phyloP scores from a whole-genome alignment of 768 basidiomycete species.

The Suillus clintonianus region DNA sequence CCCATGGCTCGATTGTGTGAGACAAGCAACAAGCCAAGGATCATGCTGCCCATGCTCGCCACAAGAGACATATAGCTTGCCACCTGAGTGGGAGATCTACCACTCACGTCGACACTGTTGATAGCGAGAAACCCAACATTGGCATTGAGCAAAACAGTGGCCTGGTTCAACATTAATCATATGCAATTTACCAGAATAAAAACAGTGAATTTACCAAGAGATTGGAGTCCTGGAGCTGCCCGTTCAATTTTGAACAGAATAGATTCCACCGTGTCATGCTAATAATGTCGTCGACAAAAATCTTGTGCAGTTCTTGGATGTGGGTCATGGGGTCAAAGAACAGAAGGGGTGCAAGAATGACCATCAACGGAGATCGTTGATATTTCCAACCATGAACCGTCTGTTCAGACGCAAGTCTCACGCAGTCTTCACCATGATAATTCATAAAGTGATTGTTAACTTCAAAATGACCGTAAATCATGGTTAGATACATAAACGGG shows the following conservation, averaged over 20 bases:
- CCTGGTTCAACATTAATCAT: conserved; percentile 27
- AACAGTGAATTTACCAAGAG: conserved; percentile 46
- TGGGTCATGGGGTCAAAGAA: conserved; percentile 55
- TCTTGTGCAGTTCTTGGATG: conserved; percentile 43
- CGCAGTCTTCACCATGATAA: conserved; percentile 45
- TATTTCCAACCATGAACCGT: conserved; percentile 33
- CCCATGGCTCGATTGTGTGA: conserved; percentile 36
- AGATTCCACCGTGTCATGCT: conserved; percentile 45
- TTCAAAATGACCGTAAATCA: conserved; percentile 13
- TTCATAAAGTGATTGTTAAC: conserved; percentile 40
- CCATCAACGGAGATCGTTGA: conserved; percentile 39
- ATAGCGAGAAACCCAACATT: conserved; percentile 58
- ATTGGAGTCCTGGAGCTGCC: conserved; percentile 54
- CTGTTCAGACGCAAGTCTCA: conserved; percentile 40
- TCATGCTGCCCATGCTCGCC: conserved; percentile 34
- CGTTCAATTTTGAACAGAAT: conserved; percentile 44
- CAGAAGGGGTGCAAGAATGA: conserved; percentile 40
- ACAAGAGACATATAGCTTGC: conserved; percentile 41
- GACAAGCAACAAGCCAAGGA: conserved; percentile 38
- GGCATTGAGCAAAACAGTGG: conserved; percentile 53
- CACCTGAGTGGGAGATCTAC: conserved; percentile 33
- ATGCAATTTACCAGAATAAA: not conserved
- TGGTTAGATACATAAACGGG: not conserved
- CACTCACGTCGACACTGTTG: conserved; percentile 33
- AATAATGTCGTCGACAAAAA: conserved; percentile 49